phyloP scores from a whole-genome alignment of 306 rosid species.

The Quercus gilva region DNA sequence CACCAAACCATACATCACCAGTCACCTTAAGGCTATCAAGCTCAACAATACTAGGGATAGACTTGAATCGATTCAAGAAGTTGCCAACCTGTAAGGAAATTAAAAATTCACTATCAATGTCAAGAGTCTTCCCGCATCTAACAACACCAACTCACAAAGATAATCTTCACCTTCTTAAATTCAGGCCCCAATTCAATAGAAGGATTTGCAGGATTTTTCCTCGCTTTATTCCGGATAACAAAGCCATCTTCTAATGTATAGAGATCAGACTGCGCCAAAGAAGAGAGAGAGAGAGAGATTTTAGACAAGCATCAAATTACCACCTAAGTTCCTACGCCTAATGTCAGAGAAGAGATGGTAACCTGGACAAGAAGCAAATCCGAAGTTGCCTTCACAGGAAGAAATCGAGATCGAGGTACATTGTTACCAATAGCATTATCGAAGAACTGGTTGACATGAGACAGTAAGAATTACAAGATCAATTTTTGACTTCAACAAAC shows the following conservation, averaged over 20 bases:
- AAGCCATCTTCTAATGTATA: slow-evolving; percentile 75
- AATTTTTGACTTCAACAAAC: slow-evolving; percentile 6
- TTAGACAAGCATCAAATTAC: slow-evolving; percentile 17
- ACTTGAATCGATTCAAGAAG: slow-evolving; percentile 84
- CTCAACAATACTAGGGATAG: slow-evolving; percentile 88
- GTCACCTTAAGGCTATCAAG: slow-evolving; percentile 84
- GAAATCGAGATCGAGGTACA: slow-evolving; percentile 95
- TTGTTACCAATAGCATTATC: slow-evolving; percentile 85
- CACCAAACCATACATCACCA: slow-evolving; percentile 96
- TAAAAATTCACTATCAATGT: slow-evolving; percentile 19
- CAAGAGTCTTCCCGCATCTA: slow-evolving; percentile 5
- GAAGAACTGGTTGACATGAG: slow-evolving; percentile 62
- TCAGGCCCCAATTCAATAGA: slow-evolving; percentile 95
- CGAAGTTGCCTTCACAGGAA: slow-evolving; percentile 95
- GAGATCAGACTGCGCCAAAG: slow-evolving; percentile 68
- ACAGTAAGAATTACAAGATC: slow-evolving; percentile 9
- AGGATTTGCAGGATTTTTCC: slow-evolving; percentile 84
- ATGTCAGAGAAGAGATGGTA: slow-evolving; percentile 19
- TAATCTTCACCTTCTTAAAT: slow-evolving; percentile 73
- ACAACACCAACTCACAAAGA: slow-evolving; percentile 3
- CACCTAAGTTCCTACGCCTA: slow-evolving; percentile 5
- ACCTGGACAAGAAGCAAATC: slow-evolving; percentile 99
- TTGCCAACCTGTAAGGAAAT: slow-evolving; percentile 54
- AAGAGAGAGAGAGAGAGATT: neutral
- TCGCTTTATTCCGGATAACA: slow-evolving; percentile 61